Evolutionary conservation across 2,329 filamentous ascomycete species (phyloP).

Genomic region (Cercospora sesami): DNA sequence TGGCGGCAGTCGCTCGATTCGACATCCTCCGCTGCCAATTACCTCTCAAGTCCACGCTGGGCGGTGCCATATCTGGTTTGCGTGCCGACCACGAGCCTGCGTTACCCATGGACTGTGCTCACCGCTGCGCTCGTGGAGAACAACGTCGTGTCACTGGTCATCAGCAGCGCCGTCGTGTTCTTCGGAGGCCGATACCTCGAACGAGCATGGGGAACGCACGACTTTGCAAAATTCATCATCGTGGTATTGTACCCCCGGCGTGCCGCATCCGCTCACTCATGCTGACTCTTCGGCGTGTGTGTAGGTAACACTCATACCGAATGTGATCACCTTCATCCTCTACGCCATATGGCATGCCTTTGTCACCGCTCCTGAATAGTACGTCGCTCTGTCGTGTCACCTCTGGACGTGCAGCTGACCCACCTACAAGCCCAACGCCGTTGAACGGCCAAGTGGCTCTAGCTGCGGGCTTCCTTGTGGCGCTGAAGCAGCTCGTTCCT

Average conservation of each 20-base stretch:
- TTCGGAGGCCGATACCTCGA: conserved; percentile 94
- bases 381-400: conserved; percentile 38
- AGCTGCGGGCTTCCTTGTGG: conserved; percentile 90
- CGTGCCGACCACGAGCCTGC: conserved; percentile 76
- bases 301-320: conserved; percentile 72
- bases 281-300: not conserved
- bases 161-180: conserved; percentile 77
- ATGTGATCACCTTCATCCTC: conserved; percentile 69
- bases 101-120: conserved; percentile 91
- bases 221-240: conserved; percentile 87
- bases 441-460: conserved; percentile 87
- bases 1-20: conserved; percentile 48
- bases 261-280: not conserved
- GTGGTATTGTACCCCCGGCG: not conserved
- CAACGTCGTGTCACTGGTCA: conserved; percentile 81
- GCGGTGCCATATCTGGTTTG: conserved; percentile 77
- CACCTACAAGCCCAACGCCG: conserved; percentile 60
- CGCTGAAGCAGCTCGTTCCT: conserved; percentile 95
- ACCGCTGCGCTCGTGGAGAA: conserved; percentile 87
- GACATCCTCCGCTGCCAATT: conserved; percentile 34
- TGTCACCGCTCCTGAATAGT: conserved; percentile 67
- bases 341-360: conserved; percentile 74
- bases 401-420: conserved; percentile 5
- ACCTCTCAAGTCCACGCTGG: conserved; percentile 36
- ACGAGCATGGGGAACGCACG: conserved; percentile 87